A percentile compares a stretch with the other conserved stretches of the same genome.
Evolutionary conservation across 2,329 filamentous ascomycete genomes (phyloP).

Genomic region (Lojkania enalia): DNA sequence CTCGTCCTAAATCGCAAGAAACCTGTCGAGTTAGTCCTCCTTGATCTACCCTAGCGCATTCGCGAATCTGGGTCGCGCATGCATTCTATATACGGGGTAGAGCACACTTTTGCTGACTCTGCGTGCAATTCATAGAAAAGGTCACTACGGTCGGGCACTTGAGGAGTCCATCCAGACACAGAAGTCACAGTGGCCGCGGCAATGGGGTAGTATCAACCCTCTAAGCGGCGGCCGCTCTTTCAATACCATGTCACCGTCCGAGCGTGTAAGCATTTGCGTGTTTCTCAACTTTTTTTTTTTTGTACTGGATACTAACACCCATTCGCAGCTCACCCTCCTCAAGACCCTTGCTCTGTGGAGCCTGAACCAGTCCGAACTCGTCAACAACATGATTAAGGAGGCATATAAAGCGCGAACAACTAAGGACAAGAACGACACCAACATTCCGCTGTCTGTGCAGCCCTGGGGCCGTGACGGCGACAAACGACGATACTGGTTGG

Average conservation of each 20-base stretch:
- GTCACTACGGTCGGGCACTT: slow-evolving; percentile 88
- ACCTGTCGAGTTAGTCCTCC: slow-evolving; percentile 83
- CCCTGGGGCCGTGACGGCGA: slow-evolving; percentile 89
- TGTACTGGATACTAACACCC: slow-evolving; percentile 23
- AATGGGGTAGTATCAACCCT: slow-evolving; percentile 83
- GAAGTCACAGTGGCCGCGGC: slow-evolving; percentile 82
- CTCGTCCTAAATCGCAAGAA: slow-evolving; percentile 96
- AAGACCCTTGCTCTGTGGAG: slow-evolving; percentile 86
- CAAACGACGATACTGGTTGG: slow-evolving; percentile 88
- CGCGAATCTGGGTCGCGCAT: slow-evolving; percentile 23
- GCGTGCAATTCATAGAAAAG: slow-evolving; percentile 63
- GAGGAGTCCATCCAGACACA: slow-evolving; percentile 90
- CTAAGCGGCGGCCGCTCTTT: slow-evolving; percentile 80
- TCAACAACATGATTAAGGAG: slow-evolving; percentile 80
- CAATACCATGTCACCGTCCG: slow-evolving; percentile 75
- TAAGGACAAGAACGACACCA: slow-evolving; percentile 76
- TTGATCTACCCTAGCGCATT: slow-evolving; percentile 15
- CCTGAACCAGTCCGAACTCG: slow-evolving; percentile 80
- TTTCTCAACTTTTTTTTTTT: slow-evolving; percentile 2
- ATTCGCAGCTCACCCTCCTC: slow-evolving; percentile 73
- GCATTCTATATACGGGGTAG: slow-evolving; percentile 1
- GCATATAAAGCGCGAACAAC: slow-evolving; percentile 69
- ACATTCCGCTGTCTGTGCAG: slow-evolving; percentile 87
- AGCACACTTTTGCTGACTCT: slow-evolving; percentile 35
- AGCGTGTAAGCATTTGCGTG: slow-evolving; percentile 66